phyloP scores from a whole-genome alignment of 768 basidiomycete species.

The Rubroboletus satanas region DNA sequence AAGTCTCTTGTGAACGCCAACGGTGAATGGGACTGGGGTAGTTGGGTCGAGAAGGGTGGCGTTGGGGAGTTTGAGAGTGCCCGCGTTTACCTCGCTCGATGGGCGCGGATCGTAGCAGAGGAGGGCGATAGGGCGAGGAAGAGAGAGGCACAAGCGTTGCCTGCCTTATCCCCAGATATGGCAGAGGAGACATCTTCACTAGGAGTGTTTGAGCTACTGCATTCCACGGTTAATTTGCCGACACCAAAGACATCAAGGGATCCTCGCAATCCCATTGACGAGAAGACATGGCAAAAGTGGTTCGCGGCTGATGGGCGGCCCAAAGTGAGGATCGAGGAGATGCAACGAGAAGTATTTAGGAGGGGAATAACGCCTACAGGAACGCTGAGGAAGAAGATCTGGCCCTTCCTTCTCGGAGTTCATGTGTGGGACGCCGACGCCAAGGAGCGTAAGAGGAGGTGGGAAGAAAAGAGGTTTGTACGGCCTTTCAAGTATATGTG shows the following conservation, averaged over 20 bases:
- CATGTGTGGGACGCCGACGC: conserved; percentile 72
- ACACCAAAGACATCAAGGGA: conserved; percentile 81
- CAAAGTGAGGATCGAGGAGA: conserved; percentile 59
- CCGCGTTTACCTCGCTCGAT: conserved; percentile 90
- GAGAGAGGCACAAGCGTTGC: conserved; percentile 70
- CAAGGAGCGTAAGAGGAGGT: conserved; percentile 55
- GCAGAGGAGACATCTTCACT: conserved; percentile 68
- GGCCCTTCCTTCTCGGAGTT: conserved; percentile 90
- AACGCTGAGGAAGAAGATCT: conserved; percentile 65
- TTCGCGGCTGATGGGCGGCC: conserved; percentile 71
- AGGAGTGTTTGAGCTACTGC: conserved; percentile 84
- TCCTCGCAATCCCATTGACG: conserved; percentile 72
- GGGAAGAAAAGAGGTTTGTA: conserved; percentile 60
- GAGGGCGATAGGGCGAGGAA: conserved; percentile 90
- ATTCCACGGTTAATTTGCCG: conserved; percentile 74
- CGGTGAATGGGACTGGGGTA: conserved; percentile 91
- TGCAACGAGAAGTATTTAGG: conserved; percentile 74
- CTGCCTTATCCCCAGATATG: conserved; percentile 45
- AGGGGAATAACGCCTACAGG: conserved; percentile 59
- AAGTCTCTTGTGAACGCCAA: conserved; percentile 83
- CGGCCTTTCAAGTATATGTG: not conserved
- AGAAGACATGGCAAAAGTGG: conserved; percentile 72
- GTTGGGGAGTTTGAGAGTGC: conserved; percentile 97
- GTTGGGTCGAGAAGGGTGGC: conserved; percentile 89
- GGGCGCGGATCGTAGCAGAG: conserved; percentile 97